Percentiles rank a stretch among this genome's conserved stretches.
Conservation (phyloP, 2,329 filamentous ascomycete genomes). For the Paraconiothyrium brasiliense region DNA sequence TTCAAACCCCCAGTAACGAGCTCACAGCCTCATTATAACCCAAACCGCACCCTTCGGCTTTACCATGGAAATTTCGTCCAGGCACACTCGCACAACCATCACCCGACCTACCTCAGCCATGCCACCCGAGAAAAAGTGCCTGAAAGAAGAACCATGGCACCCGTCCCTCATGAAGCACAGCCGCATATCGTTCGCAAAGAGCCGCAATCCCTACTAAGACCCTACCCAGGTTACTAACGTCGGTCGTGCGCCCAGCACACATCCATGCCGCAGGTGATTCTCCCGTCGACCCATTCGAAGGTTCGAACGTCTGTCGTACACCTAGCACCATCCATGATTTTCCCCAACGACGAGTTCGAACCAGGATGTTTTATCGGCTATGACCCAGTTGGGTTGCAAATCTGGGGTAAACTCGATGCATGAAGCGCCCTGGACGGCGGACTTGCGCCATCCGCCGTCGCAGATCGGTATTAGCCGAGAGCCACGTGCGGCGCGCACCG, state of each 20-base stretch:
- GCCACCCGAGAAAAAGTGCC: too few relatives aligned
- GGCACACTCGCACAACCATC: conserved; percentile 22
- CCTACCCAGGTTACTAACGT: conserved; percentile 13
- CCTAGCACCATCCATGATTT: background rate
- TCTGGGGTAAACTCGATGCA: conserved; percentile 39
- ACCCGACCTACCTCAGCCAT: background rate
- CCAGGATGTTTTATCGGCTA: conserved; percentile 20
- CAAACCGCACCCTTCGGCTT: background rate
- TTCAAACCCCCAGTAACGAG: background rate
- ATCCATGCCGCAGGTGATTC: conserved; percentile 8
- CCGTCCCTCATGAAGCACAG: conserved; percentile 24
- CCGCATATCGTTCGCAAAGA: conserved; percentile 33
- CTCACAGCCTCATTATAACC: background rate
- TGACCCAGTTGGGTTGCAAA: too few relatives aligned
- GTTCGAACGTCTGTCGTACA: too few relatives aligned
- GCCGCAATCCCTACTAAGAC: conserved; percentile 22
- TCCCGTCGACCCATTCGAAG: too few relatives aligned
- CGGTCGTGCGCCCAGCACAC: background rate
- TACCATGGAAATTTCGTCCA: background rate
- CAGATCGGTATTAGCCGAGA: conserved; percentile 34
- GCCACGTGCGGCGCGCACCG: conserved; percentile 14
- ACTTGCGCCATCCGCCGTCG: conserved; percentile 27
- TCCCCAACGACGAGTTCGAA: conserved; percentile 4
- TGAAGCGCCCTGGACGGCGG: conserved; percentile 19
- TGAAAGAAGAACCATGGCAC: conserved; percentile 11